Evolutionary conservation across 768 basidiomycete genomes (phyloP), one percentile per base, ranked within the genome.

Genomic region (Lentinus tigrinus): DNA sequence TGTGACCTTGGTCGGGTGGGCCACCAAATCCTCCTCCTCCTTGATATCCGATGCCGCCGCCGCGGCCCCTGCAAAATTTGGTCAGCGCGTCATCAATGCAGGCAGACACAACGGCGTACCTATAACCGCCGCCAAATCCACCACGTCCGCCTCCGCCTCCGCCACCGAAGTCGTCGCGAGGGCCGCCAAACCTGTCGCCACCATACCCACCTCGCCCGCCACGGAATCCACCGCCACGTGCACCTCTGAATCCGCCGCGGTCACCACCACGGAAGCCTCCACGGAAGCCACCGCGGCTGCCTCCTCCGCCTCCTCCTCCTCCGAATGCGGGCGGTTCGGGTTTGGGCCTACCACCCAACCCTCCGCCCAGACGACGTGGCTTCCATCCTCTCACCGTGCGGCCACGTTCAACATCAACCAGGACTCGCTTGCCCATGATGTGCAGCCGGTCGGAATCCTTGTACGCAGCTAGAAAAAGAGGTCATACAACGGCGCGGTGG

Each of bases 381-480:
- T 97, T 98, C 97, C 97, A 99, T 2, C 95, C 97, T 58, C 96
- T 87, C 26, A 99, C 97, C 11, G 97, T 99, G 48, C 97, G 85
- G 19, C 97, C 97, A 36, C 97, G 89, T 74, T 99, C 97, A 61
- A 99, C 97, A 70, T 99, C 97, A 51, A 99, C 96, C 36, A 98
- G 81, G 63, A 98, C 95, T 66, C 91, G 84, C 73, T 97, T 97
- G 68, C 93, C 93, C 81, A 95, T 91, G 64, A 99, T 93, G 61
- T 94, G 91, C 43, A 99, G 82, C 23, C 95, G 93, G 67, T 98
- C 96, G 19, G 95, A 98, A 72, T 98, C 97, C 75, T 98, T 98
- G 82, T 98, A 99, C 14, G 96, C 97, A 63, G 89, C 89, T 91
- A 63, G 44, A 55, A 63, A 48, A 62, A 55, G 60, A 62, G 19